Evolutionary conservation across 768 basidiomycete species (phyloP).

Genomic region (Russula ochroleuca): DNA sequence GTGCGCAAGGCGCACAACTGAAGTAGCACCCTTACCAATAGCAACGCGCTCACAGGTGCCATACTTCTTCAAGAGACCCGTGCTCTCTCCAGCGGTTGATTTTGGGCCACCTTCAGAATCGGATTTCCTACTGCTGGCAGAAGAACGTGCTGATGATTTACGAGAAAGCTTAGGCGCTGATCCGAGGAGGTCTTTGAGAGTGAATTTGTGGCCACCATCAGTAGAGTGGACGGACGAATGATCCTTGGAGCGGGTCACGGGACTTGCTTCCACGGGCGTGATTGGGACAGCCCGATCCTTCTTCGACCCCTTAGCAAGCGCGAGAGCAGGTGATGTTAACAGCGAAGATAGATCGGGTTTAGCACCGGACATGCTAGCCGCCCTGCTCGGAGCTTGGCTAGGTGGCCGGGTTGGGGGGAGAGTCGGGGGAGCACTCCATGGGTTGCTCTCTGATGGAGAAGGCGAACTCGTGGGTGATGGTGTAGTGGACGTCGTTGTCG

Average conservation of each 20-base stretch:
- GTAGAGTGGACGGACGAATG: conserved; percentile 52
- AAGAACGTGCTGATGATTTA: conserved; percentile 67
- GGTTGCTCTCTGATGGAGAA: conserved; percentile 54
- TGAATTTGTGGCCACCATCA: conserved; percentile 66
- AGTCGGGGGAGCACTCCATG: conserved; percentile 58
- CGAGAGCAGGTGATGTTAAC: conserved; percentile 3
- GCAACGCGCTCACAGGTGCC: conserved; percentile 96
- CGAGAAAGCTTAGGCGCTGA: conserved; percentile 71
- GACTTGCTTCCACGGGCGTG: conserved; percentile 18
- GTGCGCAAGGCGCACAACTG: conserved; percentile 92
- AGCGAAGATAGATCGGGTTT: conserved; percentile 25
- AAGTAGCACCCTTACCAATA: conserved; percentile 98
- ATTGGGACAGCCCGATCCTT: conserved; percentile 8
- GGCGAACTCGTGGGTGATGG: conserved; percentile 44
- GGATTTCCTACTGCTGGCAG: conserved; percentile 57
- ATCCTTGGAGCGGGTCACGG: conserved; percentile 29
- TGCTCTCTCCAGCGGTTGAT: conserved; percentile 49
- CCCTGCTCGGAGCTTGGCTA: conserved; percentile 44
- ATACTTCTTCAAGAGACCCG: conserved; percentile 79
- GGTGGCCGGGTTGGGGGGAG: conserved; percentile 53
- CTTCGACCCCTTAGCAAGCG: conserved; percentile 17
- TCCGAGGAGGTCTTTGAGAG: conserved; percentile 75
- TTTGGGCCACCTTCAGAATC: conserved; percentile 55
- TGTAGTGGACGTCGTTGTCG: conserved; percentile 41
- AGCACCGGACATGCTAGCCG: conserved; percentile 35